Conservation (phyloP, 2,329 filamentous ascomycete species). For the Epichloe festucae region DNA sequence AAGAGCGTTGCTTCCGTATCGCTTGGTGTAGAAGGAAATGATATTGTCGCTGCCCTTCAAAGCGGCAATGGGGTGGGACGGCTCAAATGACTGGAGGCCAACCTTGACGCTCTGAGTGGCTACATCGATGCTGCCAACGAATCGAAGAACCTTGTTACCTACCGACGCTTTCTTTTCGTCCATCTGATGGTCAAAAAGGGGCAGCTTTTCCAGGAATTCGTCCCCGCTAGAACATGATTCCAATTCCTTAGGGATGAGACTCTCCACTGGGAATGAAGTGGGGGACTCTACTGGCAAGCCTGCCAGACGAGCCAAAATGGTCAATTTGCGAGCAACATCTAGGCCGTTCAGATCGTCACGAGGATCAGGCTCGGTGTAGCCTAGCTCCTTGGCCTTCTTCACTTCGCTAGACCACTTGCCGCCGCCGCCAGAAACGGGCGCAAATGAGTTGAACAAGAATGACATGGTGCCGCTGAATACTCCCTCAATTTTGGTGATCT, state of each 20-base stretch:
- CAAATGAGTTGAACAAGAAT: slow-evolving; percentile 96
- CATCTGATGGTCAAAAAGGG: slow-evolving; percentile 74
- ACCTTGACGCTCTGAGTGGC: slow-evolving; percentile 74
- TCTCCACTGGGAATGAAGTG: slow-evolving; percentile 85
- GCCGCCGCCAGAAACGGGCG: slow-evolving; percentile 59
- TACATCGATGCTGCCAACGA: slow-evolving; percentile 87
- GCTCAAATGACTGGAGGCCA: slow-evolving; percentile 78
- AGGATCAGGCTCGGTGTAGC: slow-evolving; percentile 84
- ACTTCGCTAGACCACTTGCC: slow-evolving; percentile 88
- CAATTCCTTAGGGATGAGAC: slow-evolving; percentile 77
- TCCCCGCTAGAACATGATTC: slow-evolving; percentile 65
- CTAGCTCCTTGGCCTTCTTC: slow-evolving; percentile 78
- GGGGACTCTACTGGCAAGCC: slow-evolving; percentile 73
- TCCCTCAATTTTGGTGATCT: slow-evolving; percentile 85
- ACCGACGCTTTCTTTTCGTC: slow-evolving; percentile 76
- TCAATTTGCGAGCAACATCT: slow-evolving; percentile 90
- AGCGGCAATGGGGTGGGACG: slow-evolving; percentile 79
- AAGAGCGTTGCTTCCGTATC: slow-evolving; percentile 81
- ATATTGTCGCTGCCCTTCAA: slow-evolving; percentile 98
- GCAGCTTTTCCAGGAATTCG: slow-evolving; percentile 72
- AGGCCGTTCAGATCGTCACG: slow-evolving; percentile 78
- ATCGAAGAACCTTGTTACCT: slow-evolving; percentile 80
- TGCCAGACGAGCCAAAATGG: slow-evolving; percentile 77
- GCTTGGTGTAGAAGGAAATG: slow-evolving; percentile 94
- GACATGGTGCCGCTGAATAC: slow-evolving; percentile 97